Evolutionary conservation across 208 protist genomes (phyloP).

Genomic region (Acanthamoeba culbertsoni): DNA sequence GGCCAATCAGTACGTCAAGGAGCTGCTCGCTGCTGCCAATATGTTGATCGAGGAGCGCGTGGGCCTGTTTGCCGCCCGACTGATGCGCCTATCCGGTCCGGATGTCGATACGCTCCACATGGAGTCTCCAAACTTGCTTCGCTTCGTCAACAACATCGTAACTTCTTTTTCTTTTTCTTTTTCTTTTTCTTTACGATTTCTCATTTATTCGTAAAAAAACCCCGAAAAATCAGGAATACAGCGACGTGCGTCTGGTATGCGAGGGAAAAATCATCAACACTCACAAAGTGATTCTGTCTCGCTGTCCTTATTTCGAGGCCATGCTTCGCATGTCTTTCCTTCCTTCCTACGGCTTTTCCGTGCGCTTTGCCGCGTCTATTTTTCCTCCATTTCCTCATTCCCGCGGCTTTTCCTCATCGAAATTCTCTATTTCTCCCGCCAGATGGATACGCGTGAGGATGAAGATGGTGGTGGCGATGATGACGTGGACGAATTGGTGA

Average conservation of each 20-base stretch:
- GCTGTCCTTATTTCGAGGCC: constrained; percentile 36
- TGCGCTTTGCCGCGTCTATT: not conserved
- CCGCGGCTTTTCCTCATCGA: not conserved
- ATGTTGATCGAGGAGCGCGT: not conserved
- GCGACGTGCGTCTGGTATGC: not conserved
- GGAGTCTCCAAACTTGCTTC: not conserved
- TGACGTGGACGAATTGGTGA: not conserved
- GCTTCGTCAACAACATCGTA: constrained; percentile 14
- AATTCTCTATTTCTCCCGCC: not conserved
- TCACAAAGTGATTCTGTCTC: constrained; percentile 6
- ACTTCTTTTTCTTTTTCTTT: not conserved
- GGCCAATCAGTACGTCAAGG: not conserved
- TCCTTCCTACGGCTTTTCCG: not conserved
- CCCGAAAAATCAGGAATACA: not conserved
- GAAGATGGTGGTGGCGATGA: not conserved
- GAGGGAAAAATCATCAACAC: constrained; percentile 5
- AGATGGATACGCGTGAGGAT: not conserved
- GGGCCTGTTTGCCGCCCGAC: not conserved
- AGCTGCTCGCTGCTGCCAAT: not conserved
- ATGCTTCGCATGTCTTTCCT: constrained; percentile 32
- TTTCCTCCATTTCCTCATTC: not conserved
- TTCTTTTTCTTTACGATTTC: not conserved
- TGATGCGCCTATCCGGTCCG: not conserved
- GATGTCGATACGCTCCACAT: not conserved
- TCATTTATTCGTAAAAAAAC: not conserved